Conservation (phyloP, 1,139 yeast genomes). For the Candida freyschussii region DNA sequence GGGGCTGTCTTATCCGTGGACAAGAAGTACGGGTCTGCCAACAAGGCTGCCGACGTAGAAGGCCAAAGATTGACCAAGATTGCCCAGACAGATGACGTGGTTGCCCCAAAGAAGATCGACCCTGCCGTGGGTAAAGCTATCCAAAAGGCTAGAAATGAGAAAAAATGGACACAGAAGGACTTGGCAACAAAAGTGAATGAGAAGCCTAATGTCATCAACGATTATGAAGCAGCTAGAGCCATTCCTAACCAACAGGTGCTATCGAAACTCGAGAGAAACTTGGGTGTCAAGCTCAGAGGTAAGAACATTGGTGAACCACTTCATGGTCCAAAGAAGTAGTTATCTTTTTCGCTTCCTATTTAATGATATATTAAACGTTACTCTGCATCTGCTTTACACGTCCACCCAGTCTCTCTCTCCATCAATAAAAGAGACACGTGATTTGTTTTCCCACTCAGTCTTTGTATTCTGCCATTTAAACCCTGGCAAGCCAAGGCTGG, state of each 20-base stretch:
- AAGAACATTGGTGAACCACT: constrained; percentile 92
- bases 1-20: constrained; percentile 90
- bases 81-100: constrained; percentile 91
- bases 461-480: too few species aligned
- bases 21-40: constrained; percentile 76
- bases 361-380: too few species aligned
- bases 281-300: constrained; percentile 94
- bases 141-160: constrained; percentile 81
- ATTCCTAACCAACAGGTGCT: constrained; percentile 93
- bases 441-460: too few species aligned
- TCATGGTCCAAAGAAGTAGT: constrained; percentile 35
- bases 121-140: constrained; percentile 83
- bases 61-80: constrained; percentile 93
- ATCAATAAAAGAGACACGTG: too few species aligned
- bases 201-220: constrained; percentile 92
- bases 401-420: too few species aligned
- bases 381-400: too few species aligned
- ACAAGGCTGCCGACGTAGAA: constrained; percentile 71
- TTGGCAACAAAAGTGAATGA: constrained; percentile 93
- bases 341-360: background rate
- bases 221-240: constrained; percentile 96
- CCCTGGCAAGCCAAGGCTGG: too few species aligned
- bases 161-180: constrained; percentile 89
- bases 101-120: constrained; percentile 86
- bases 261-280: constrained; percentile 87